Conservation (phyloP, 768 basidiomycete species). For the Cystoderma amianthinum region DNA sequence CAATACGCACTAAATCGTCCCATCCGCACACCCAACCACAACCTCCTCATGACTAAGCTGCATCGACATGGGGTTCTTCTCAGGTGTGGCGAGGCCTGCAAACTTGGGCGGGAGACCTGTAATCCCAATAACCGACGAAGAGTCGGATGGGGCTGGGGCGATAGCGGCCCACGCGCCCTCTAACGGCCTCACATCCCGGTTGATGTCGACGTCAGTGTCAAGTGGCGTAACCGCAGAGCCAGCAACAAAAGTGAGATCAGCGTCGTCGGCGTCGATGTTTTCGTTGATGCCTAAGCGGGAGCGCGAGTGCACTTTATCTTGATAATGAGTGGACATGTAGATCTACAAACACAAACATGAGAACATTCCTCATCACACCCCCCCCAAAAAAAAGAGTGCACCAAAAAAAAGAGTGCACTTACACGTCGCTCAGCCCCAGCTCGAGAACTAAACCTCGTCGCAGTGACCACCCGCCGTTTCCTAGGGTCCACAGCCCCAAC, state of each 20-base stretch:
- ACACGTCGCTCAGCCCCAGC: constrained; percentile 79
- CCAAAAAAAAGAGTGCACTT: constrained; percentile 15
- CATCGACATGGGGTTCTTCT: constrained; percentile 95
- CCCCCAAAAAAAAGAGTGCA: constrained; percentile 2
- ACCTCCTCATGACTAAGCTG: constrained; percentile 88
- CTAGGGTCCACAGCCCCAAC: constrained; percentile 82
- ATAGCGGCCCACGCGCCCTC: constrained; percentile 73
- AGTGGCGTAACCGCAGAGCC: constrained; percentile 13
- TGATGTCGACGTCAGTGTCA: constrained; percentile 46
- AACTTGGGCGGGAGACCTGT: constrained; percentile 71
- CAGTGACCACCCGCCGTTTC: constrained; percentile 80
- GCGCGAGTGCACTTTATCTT: constrained; percentile 36
- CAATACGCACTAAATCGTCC: constrained; percentile 84
- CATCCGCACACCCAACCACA: constrained; percentile 87
- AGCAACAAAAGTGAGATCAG: constrained; percentile 18
- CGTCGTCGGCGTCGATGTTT: constrained; percentile 19
- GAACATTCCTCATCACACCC: too few species aligned
- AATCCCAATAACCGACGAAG: constrained; percentile 25
- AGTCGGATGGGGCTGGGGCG: constrained; percentile 24
- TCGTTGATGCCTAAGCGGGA: too few species aligned
- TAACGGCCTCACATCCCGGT: constrained; percentile 59
- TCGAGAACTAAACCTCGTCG: constrained; percentile 82
- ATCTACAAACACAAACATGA: too few species aligned
- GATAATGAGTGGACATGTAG: constrained; percentile 79
- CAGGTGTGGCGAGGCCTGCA: constrained; percentile 74